Evolutionary conservation across 2,329 filamentous ascomycete species (phyloP).

Genomic region (Trichoderma afroharzianum): DNA sequence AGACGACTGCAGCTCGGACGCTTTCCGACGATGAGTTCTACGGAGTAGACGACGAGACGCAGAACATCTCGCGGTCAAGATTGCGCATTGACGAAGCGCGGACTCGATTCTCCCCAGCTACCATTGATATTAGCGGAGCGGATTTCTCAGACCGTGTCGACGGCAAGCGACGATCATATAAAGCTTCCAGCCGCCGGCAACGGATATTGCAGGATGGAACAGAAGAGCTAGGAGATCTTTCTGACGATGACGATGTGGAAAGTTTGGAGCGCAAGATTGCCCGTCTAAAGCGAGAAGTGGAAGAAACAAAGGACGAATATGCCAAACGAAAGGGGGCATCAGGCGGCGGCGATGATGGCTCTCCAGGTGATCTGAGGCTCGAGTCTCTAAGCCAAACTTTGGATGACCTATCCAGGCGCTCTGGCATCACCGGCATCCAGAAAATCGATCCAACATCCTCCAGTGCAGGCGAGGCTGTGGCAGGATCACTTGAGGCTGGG

Average conservation of each 20-base stretch:
- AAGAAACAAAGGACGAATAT: conserved; percentile 65
- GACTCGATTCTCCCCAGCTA: conserved; percentile 69
- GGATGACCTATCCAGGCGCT: conserved; percentile 55
- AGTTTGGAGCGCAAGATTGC: conserved; percentile 75
- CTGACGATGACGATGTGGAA: conserved; percentile 73
- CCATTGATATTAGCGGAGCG: conserved; percentile 71
- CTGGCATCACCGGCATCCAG: conserved; percentile 18
- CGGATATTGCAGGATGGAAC: conserved; percentile 60
- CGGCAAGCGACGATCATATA: conserved; percentile 79
- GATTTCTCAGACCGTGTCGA: conserved; percentile 90
- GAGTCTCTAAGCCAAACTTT: conserved; percentile 68
- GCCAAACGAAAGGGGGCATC: conserved; percentile 45
- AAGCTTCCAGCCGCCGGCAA: conserved; percentile 65
- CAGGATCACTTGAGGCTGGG: background rate
- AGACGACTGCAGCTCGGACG: conserved; percentile 55
- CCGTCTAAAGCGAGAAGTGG: conserved; percentile 76
- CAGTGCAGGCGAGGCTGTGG: conserved; percentile 22
- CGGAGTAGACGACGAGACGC: conserved; percentile 58
- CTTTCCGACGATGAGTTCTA: conserved; percentile 61
- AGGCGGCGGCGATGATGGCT: conserved; percentile 51
- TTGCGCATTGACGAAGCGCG: conserved; percentile 77
- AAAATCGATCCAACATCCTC: conserved; percentile 19
- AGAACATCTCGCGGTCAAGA: conserved; percentile 70
- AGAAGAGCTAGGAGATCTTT: conserved; percentile 68
- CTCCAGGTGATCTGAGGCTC: conserved; percentile 37